phyloP scores from a whole-genome alignment of 805 yeast genomes.

The Jamesozyma gamospora region DNA sequence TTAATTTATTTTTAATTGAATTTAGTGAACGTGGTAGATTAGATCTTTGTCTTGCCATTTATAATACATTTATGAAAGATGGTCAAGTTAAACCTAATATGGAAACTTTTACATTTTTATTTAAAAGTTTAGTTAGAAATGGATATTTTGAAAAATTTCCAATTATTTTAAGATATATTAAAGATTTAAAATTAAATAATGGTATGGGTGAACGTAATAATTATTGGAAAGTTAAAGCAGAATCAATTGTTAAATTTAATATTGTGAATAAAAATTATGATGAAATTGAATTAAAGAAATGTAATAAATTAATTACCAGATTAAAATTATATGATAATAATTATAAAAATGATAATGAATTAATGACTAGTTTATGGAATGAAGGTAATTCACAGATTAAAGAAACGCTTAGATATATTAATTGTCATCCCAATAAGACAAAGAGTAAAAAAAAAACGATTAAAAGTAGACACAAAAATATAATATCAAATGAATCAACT shows the following conservation, averaged over 20 bases:
- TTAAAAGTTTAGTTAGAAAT: constrained; percentile 2
- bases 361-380: constrained; percentile 12
- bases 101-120: constrained; percentile 24
- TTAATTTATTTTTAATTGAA: constrained; percentile 26
- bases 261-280: background rate
- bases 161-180: constrained; percentile 12
- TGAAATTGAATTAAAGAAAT: background rate
- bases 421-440: constrained; percentile 14
- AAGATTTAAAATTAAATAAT: constrained; percentile 12
- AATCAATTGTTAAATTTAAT: constrained; percentile 22
- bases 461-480: background rate
- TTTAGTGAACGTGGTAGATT: constrained; percentile 29
- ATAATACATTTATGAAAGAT: constrained; percentile 23
- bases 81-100: constrained; percentile 25
- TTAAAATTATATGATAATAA: background rate
- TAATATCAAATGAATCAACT: background rate
- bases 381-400: constrained; percentile 5
- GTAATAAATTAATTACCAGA: background rate
- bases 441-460: background rate
- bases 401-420: constrained; percentile 14
- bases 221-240: constrained; percentile 19
- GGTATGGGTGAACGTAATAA: constrained; percentile 10
- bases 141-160: constrained; percentile 12
- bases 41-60: constrained; percentile 28
- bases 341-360: background rate